phyloP scores from a whole-genome alignment of 2,329 filamentous ascomycete species.

The Tolypocladium tropicale region DNA sequence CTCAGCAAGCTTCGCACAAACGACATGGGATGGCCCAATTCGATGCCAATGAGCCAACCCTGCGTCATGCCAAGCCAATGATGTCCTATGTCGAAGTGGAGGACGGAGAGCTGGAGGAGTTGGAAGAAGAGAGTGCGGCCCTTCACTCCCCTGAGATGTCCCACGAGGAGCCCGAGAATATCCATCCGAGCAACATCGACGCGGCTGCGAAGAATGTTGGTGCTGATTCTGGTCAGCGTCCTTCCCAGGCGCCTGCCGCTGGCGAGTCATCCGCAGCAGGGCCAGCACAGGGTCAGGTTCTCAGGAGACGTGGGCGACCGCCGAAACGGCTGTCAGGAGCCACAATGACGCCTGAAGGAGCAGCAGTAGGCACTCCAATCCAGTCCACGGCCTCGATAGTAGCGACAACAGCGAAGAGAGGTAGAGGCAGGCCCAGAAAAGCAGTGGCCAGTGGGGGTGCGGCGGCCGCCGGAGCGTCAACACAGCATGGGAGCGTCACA shows the following conservation, averaged over 20 bases:
- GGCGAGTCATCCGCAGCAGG: neutral
- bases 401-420: conserved; percentile 6
- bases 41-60: conserved; percentile 35
- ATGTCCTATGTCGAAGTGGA: conserved; percentile 40
- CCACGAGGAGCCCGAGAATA: conserved; percentile 3
- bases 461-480: neutral
- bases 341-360: conserved; percentile 1
- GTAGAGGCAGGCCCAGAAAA: conserved; percentile 18
- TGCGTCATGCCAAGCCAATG: conserved; percentile 42
- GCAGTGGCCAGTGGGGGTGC: neutral
- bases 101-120: conserved; percentile 26
- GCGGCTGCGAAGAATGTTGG: conserved; percentile 26
- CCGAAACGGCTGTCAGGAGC: conserved; percentile 14
- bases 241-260: neutral
- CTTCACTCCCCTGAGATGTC: conserved; percentile 5
- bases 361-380: neutral
- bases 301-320: conserved; percentile 20
- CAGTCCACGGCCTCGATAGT: conserved; percentile 1
- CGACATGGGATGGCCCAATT: conserved; percentile 13
- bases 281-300: neutral
- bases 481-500: neutral
- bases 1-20: conserved; percentile 11
- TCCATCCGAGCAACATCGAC: conserved; percentile 22
- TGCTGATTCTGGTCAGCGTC: conserved; percentile 12
- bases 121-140: conserved; percentile 33